phyloP scores from a whole-genome alignment of 2,329 filamentous ascomycete species.

The Pseudogymnoascus sp. region DNA sequence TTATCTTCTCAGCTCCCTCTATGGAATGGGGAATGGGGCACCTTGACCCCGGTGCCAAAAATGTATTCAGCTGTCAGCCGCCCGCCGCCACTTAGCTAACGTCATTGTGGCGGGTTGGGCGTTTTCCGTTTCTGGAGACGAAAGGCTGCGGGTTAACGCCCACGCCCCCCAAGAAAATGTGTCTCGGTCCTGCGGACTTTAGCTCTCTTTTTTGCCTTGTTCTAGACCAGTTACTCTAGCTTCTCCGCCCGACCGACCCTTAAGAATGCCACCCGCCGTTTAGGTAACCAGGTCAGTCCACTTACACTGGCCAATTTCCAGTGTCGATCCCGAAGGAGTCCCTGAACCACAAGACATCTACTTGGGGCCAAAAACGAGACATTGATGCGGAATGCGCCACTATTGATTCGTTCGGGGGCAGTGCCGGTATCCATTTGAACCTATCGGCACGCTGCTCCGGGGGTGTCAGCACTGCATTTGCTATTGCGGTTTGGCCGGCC shows the following conservation, averaged over 20 bases:
- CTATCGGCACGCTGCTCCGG: background rate
- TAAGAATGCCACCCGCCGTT: background rate
- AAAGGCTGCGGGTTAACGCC: background rate
- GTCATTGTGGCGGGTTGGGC: background rate
- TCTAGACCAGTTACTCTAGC: background rate
- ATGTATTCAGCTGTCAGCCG: background rate
- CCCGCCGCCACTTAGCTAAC: too few species aligned
- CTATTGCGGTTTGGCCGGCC: background rate
- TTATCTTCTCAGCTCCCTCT: background rate
- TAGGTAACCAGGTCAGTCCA: background rate
- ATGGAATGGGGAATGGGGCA: background rate
- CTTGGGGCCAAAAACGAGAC: background rate
- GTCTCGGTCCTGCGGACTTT: background rate
- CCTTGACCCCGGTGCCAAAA: background rate
- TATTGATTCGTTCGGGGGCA: background rate
- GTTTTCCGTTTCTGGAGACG: background rate
- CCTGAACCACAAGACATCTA: slow-evolving; percentile 1
- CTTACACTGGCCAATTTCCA: background rate
- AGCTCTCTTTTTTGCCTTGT: background rate
- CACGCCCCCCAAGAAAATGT: background rate
- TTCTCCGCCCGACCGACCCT: background rate
- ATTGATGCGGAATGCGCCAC: background rate
- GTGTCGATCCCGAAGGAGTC: background rate
- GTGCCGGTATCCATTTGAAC: background rate
- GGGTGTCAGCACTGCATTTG: background rate